These are phyloP conservation scores for Trichosphaerium sp. DNA, from an alignment of 78 protist genomes.

Conservation along the genomic window DNA sequence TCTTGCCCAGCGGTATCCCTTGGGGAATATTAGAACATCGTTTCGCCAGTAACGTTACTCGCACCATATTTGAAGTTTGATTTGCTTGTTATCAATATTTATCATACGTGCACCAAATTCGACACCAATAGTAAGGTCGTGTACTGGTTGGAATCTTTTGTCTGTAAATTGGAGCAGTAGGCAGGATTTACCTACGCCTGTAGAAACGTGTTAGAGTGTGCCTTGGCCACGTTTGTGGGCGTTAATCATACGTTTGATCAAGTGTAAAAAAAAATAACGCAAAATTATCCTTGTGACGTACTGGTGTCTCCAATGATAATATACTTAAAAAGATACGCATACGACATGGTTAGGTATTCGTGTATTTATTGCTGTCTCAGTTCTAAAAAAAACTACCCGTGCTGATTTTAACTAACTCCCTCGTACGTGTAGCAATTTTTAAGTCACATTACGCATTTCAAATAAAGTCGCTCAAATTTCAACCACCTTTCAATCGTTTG, in stretches of 20 bases:
- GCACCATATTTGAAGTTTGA: constrained; percentile 98
- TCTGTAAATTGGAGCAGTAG: constrained; percentile 93
- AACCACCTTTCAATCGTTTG: too few species aligned
- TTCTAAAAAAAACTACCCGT: too few species aligned
- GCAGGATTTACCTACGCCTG: constrained; percentile 92
- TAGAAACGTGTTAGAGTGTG: neutral
- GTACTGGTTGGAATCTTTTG: constrained; percentile 91
- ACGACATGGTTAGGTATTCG: constrained; percentile 50
- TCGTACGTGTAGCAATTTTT: too few species aligned
- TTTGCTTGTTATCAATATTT: constrained; percentile 64
- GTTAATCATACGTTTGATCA: too few species aligned
- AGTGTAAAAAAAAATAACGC: too few species aligned
- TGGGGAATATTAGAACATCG: too few species aligned
- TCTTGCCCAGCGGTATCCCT: constrained; percentile 85
- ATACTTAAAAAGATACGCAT: constrained; percentile 91
- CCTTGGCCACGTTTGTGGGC: too few species aligned
- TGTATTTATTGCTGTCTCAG: too few species aligned
- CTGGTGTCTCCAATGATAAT: constrained; percentile 97
- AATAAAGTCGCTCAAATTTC: too few species aligned
- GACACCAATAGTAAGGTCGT: constrained; percentile 98
- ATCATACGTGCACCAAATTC: constrained; percentile 94
- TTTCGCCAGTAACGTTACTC: too few species aligned
- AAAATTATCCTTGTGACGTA: neutral
- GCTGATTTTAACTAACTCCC: too few species aligned
- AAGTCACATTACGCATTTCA: too few species aligned